Evolutionary conservation across 1,284 basidiomycete genomes (phyloP), one percentile per base, ranked within the genome.

Genomic region (Malassezia japonica): DNA sequence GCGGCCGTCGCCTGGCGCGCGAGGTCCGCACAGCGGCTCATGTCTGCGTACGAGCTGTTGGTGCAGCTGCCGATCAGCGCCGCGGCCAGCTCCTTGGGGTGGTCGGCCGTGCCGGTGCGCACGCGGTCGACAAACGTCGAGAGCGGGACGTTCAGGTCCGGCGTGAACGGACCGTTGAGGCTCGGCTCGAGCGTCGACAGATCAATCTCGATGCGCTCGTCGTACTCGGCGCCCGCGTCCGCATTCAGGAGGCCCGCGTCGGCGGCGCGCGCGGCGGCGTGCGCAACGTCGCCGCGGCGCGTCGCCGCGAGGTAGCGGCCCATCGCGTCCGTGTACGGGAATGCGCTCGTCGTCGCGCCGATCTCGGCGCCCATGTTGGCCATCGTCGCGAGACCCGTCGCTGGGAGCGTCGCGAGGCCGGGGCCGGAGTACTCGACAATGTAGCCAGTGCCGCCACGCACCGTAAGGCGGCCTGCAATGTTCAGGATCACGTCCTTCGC

Each of bases 331-430:
- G 88, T 90, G 76, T 95, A 98, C 12, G 91, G 91, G 80, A 99
- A 99, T 3, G 87, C 89, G 1, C 89, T 92, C 0, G 94, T 96
- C 2, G 94, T 99, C 6, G 94, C 94, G 39, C 94, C 94, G 23
- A 98, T 89, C 78, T 99, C 94, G 20, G 94, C 94, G 54, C 94
- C 94, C 94, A 98, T 99, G 76, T 96, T 96, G 50, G 87, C 85
- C 56, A 95, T 86, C 4, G 90, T 96, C 0, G 91, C 90, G 45
- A 95, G 64, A 79, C 87, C 91, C 56, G 94, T 98, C 72, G 91
- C 95, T 23, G 91, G 94, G 67, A 95, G 89, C 46, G 79, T 79
- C 53, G 79, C 79, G 9, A 98, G 87, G 18, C 92, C 92, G n/a
- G 88, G 83, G 6, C 94, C 94, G 72, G 90, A 94, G 75, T 99